phyloP scores from a whole-genome alignment of 2,329 filamentous ascomycete species.

The Curvularia eragrostidis region DNA sequence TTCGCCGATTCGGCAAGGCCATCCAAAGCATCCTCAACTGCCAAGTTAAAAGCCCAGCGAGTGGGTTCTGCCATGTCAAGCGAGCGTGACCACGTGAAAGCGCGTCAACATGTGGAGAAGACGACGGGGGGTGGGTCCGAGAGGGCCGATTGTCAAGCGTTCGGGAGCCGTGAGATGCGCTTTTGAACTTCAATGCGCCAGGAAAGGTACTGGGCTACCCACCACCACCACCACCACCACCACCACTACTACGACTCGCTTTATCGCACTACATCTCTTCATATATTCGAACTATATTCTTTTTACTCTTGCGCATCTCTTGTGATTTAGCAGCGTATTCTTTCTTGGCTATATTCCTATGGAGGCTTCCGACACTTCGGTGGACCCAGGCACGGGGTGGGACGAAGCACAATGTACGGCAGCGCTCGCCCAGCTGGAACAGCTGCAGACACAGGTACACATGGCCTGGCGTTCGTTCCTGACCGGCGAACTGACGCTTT shows the following conservation, averaged over 20 bases:
- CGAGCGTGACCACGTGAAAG: constrained; percentile 23
- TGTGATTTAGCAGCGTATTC: not conserved
- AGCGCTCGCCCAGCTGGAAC: constrained; percentile 55
- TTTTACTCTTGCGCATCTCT: not conserved
- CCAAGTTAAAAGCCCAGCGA: no score
- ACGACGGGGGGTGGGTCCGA: constrained; percentile 6
- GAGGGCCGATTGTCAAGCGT: constrained; percentile 19
- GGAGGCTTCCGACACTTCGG: constrained; percentile 21
- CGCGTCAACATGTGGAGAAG: constrained; percentile 21
- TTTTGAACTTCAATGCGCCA: constrained; percentile 11
- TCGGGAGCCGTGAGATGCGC: constrained; percentile 6
- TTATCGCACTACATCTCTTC: not conserved
- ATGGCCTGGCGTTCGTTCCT: not conserved
- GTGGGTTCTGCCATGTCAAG: not conserved
- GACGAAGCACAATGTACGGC: constrained; percentile 51
- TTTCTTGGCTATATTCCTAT: constrained; percentile 18
- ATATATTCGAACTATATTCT: not conserved
- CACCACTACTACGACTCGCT: no score
- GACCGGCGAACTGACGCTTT: constrained; percentile 6
- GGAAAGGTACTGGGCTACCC: not conserved
- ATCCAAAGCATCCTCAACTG: not conserved
- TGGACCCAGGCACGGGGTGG: constrained; percentile 37
- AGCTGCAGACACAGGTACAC: constrained; percentile 53
- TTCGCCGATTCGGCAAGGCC: not conserved
- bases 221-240: constrained; percentile 12